These are phyloP conservation scores for Helichrysum umbraculigerum DNA, from an alignment of 129 eudicot genomes.

Conservation along the genomic window DNA sequence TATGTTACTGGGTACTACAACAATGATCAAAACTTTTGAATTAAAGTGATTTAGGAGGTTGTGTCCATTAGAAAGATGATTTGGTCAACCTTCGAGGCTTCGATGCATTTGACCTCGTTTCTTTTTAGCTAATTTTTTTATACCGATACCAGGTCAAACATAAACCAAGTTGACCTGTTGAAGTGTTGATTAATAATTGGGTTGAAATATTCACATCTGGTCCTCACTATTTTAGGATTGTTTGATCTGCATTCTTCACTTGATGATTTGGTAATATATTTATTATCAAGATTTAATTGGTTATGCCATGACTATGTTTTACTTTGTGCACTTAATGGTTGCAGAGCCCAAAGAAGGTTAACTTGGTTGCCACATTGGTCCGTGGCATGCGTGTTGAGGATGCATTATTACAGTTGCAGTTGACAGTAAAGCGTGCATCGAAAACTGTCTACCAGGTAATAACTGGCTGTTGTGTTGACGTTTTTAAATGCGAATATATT, in stretches of 20 bases:
- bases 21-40: too few species aligned
- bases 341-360: slow-evolving; percentile 98
- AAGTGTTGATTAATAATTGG: too few species aligned
- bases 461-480: background rate
- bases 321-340: background rate
- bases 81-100: too few species aligned
- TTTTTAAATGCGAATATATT: background rate
- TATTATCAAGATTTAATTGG: background rate
- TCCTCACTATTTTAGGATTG: background rate
- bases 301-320: background rate
- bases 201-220: too few species aligned
- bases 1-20: too few species aligned
- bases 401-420: slow-evolving; percentile 94
- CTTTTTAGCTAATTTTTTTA: too few species aligned
- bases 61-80: too few species aligned
- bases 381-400: slow-evolving; percentile 99
- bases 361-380: slow-evolving; percentile 90
- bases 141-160: too few species aligned
- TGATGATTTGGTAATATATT: background rate
- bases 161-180: too few species aligned
- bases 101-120: too few species aligned
- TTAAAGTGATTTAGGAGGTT: too few species aligned
- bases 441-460: slow-evolving; percentile 95
- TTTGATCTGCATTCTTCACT: background rate
- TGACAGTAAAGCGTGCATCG: slow-evolving; percentile 86